Evolutionary conservation across 2,329 filamentous ascomycete species (phyloP).

Genomic region (Aspergillus melleus): DNA sequence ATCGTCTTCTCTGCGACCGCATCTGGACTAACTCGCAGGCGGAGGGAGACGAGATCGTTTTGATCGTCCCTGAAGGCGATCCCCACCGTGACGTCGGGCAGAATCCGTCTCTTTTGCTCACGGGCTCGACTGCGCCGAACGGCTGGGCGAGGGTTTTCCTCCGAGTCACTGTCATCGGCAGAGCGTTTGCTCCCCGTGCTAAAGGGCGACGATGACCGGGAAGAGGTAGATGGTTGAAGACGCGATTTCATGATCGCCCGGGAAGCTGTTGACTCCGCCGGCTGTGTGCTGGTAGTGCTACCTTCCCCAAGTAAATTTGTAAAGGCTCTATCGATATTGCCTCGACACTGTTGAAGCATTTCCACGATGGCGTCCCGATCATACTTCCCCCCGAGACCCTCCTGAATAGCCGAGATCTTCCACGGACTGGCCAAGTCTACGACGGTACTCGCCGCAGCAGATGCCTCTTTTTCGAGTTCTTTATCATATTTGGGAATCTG

Average conservation of each 20-base stretch:
- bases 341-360: conserved; percentile 54
- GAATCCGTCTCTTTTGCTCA: conserved; percentile 33
- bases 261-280: conserved; percentile 22
- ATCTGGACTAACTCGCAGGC: conserved; percentile 34
- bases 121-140: conserved; percentile 27
- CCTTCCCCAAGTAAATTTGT: conserved; percentile 53
- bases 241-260: conserved; percentile 31
- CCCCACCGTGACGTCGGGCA: conserved; percentile 41
- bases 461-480: conserved; percentile 11
- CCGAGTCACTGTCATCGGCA: conserved; percentile 40
- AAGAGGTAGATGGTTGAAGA: conserved; percentile 39
- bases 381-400: conserved; percentile 52
- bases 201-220: conserved; percentile 43
- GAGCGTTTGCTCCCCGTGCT: conserved; percentile 45
- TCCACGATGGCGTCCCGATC: conserved; percentile 54
- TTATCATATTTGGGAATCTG: conserved; percentile 37
- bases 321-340: conserved; percentile 56
- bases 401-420: conserved; percentile 56
- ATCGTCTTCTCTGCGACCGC: conserved; percentile 15
- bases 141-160: conserved; percentile 34
- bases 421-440: conserved; percentile 50
- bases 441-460: conserved; percentile 16
- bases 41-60: conserved; percentile 40
- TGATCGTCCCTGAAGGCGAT: conserved; percentile 40
- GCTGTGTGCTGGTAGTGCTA: conserved; percentile 12